Conservation (phyloP, 805 yeast species). For the Zygosaccharomyces gambellarensis region DNA sequence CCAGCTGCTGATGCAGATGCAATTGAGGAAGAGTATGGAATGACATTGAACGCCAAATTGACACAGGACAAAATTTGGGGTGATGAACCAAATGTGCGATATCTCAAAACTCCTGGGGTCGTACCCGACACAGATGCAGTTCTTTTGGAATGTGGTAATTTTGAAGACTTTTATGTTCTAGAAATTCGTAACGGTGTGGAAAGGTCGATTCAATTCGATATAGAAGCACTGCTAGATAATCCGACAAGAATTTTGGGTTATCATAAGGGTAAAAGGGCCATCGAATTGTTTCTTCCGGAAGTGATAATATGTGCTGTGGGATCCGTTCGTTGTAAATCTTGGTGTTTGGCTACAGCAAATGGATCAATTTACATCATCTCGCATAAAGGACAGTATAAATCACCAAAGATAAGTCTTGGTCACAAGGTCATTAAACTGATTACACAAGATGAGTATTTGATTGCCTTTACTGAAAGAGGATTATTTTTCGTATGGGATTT, state of each 20-base stretch:
- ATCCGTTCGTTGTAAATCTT: conserved; percentile 42
- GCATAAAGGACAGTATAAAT: conserved; percentile 32
- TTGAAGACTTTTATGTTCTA: conserved; percentile 27
- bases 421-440: conserved; percentile 45
- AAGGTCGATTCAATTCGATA: conserved; percentile 34
- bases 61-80: conserved; percentile 28
- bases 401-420: conserved; percentile 42
- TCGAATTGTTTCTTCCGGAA: conserved; percentile 43
- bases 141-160: conserved; percentile 31
- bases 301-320: conserved; percentile 40
- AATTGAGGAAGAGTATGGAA: conserved; percentile 31
- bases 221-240: conserved; percentile 33
- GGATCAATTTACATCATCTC: conserved; percentile 36
- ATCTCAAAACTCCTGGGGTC: conserved; percentile 26
- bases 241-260: conserved; percentile 40
- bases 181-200: conserved; percentile 37
- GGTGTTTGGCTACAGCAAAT: conserved; percentile 42
- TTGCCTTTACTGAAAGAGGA: conserved; percentile 56
- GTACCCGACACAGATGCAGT: conserved; percentile 31
- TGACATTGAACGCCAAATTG: conserved; percentile 30
- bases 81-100: conserved; percentile 30
- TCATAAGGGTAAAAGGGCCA: conserved; percentile 30
- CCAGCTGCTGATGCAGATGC: conserved; percentile 31
- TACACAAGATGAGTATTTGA: conserved; percentile 41
- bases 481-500: conserved; percentile 39